Evolutionary conservation across 2,329 filamentous ascomycete species (phyloP).

Genomic region (Ceratocystis lukuohia): DNA sequence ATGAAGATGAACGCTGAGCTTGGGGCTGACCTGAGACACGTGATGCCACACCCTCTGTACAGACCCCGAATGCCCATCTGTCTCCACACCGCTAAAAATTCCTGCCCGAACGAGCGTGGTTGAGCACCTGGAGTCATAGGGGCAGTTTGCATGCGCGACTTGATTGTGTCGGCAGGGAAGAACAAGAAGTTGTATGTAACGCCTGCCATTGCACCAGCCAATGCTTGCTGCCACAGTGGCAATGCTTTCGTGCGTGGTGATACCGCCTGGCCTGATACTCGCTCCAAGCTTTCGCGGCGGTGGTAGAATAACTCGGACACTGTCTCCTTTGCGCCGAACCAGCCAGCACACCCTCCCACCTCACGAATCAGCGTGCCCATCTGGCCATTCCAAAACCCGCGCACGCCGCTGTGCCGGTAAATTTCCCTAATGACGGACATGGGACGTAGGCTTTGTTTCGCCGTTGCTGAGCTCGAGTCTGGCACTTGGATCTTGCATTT

Average conservation of each 20-base stretch:
- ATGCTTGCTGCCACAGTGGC: slow-evolving; percentile 73
- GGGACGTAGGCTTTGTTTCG: slow-evolving; percentile 41
- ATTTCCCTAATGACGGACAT: slow-evolving; percentile 62
- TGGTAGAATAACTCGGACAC: slow-evolving; percentile 57
- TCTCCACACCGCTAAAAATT: slow-evolving; percentile 62
- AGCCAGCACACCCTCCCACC: slow-evolving; percentile 82
- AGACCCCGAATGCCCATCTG: slow-evolving; percentile 71
- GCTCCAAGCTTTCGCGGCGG: slow-evolving; percentile 35
- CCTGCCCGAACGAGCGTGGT: slow-evolving; percentile 56
- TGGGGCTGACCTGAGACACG: slow-evolving; percentile 71
- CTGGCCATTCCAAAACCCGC: slow-evolving; percentile 91
- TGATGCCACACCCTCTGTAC: slow-evolving; percentile 92
- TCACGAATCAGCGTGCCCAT: slow-evolving; percentile 87
- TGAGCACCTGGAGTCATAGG: slow-evolving; percentile 45
- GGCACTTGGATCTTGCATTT: slow-evolving; percentile 97
- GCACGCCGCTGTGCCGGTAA: slow-evolving; percentile 66
- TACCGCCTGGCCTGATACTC: slow-evolving; percentile 31
- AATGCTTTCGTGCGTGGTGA: slow-evolving; percentile 49
- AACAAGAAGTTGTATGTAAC: slow-evolving; percentile 95
- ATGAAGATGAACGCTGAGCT: slow-evolving; percentile 98
- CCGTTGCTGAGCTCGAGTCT: slow-evolving; percentile 19
- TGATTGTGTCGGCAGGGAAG: slow-evolving; percentile 94
- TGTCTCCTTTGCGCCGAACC: slow-evolving; percentile 87
- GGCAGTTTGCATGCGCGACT: slow-evolving; percentile 89
- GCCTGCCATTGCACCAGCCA: slow-evolving; percentile 75